phyloP scores from a whole-genome alignment of 345 rosid species.

The Lagerstroemia speciosa region DNA sequence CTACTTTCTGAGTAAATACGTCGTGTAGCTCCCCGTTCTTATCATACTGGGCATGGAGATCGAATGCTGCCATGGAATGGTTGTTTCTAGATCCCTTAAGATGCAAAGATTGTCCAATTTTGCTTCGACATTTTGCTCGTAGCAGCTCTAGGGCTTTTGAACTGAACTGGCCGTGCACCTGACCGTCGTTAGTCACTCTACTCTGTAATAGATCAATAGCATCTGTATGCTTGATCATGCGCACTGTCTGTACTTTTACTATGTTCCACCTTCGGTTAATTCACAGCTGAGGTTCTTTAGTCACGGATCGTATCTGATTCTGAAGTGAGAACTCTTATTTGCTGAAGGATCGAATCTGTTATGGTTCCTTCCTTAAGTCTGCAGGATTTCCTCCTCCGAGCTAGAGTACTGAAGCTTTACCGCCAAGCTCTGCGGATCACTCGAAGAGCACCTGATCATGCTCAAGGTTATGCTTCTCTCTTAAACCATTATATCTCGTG shows the following conservation, averaged over 20 bases:
- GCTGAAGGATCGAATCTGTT: slow-evolving; percentile 17
- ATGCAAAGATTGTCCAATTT: too few relatives aligned
- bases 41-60: too few relatives aligned
- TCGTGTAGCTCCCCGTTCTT: too few relatives aligned
- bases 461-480: slow-evolving; percentile 39
- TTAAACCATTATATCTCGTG: not conserved
- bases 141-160: too few relatives aligned
- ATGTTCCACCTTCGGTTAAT: not conserved
- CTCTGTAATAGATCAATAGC: too few relatives aligned
- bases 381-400: slow-evolving; percentile 76
- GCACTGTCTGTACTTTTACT: not conserved
- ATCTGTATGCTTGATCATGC: not conserved
- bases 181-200: too few relatives aligned
- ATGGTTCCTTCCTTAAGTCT: slow-evolving; percentile 50
- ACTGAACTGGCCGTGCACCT: too few relatives aligned
- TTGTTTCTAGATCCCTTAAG: too few relatives aligned
- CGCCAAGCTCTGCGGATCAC: slow-evolving; percentile 68
- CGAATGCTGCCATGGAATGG: too few relatives aligned
- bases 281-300: not conserved
- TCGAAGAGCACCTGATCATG: slow-evolving; percentile 52
- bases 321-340: not conserved
- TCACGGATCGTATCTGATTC: not conserved
- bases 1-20: not conserved
- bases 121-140: not conserved
- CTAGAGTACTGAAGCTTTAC: slow-evolving; percentile 77